Evolutionary conservation across 2,329 filamentous ascomycete species (phyloP).

Genomic region (Microdochium bolleyi): DNA sequence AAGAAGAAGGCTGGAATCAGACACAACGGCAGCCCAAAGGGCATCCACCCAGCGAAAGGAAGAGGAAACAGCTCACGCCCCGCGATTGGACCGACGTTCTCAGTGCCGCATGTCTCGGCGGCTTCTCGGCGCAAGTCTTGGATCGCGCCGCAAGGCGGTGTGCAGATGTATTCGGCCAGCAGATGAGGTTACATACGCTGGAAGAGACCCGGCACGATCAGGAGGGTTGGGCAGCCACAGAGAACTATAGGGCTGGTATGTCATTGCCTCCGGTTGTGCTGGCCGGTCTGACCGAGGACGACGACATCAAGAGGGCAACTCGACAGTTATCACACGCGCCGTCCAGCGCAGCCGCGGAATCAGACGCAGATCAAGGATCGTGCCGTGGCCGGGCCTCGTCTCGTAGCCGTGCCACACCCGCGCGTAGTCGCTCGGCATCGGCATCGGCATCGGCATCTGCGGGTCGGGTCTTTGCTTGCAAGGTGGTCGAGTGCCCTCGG

Average conservation of each 20-base stretch:
- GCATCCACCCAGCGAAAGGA: not conserved
- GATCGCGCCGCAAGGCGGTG: constrained; percentile 67
- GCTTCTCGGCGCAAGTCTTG: constrained; percentile 58
- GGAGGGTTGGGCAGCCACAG: not conserved
- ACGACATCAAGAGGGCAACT: not conserved
- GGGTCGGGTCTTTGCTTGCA: not conserved
- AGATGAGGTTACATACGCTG: constrained; percentile 57
- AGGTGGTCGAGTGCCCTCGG: constrained; percentile 23
- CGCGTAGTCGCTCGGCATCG: not conserved
- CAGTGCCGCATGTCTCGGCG: constrained; percentile 66
- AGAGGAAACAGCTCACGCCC: constrained; percentile 26
- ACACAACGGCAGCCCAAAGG: constrained; percentile 8
- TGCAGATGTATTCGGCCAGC: constrained; percentile 64
- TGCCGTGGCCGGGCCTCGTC: not conserved
- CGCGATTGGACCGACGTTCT: constrained; percentile 84
- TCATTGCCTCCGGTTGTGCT: not conserved
- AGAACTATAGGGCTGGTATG: not conserved
- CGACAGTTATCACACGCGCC: not conserved
- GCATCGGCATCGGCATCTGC: not conserved
- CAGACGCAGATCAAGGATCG: not conserved
- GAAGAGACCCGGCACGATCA: constrained; percentile 17
- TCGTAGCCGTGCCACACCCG: not conserved
- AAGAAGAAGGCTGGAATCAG: constrained; percentile 1
- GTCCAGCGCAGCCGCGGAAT: not conserved
- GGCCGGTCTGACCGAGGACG: not conserved